These are phyloP conservation scores for Bauhinia variegata DNA, from an alignment of 306 rosid species.

Conservation along the genomic window DNA sequence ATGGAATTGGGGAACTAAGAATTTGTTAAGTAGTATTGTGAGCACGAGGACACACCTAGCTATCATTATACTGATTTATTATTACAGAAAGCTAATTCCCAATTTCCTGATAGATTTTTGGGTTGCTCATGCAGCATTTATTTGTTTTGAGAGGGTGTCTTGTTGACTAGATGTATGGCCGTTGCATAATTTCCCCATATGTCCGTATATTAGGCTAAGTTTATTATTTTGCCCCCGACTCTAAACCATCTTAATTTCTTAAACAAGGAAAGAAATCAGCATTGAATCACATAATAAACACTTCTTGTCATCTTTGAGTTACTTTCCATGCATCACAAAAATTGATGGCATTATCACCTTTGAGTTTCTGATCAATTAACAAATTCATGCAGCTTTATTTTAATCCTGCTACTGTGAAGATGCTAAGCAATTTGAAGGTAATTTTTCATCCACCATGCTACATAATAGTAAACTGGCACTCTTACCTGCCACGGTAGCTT, in stretches of 20 bases:
- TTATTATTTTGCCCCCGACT: neutral
- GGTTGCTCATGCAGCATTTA: too few relatives aligned
- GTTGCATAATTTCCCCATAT: neutral
- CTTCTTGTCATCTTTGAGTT: neutral
- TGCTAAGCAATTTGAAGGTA: conserved; percentile 99
- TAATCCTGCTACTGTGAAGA: conserved; percentile 99
- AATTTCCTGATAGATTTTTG: too few relatives aligned
- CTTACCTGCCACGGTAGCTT: conserved; percentile 22
- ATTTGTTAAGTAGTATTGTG: neutral
- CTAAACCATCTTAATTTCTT: conserved; percentile 2
- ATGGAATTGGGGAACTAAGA: neutral
- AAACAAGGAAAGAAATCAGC: conserved; percentile 6
- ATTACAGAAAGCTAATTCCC: too few relatives aligned
- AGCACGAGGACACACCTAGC: neutral
- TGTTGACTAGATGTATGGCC: conserved; percentile 2
- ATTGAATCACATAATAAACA: neutral
- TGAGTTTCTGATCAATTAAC: conserved; percentile 40
- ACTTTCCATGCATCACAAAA: conserved; percentile 10
- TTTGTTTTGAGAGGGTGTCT: neutral
- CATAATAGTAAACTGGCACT: conserved; percentile 18
- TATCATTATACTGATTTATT: too few relatives aligned
- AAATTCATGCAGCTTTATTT: conserved; percentile 86
- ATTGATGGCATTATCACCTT: conserved; percentile 19
- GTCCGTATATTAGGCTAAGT: neutral
- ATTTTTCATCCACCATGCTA: conserved; percentile 30